Percentiles rank a stretch among this genome's conserved stretches.
Evolutionary conservation across 345 rosid species (phyloP).

Genomic region (Eutrema yunnanense): DNA sequence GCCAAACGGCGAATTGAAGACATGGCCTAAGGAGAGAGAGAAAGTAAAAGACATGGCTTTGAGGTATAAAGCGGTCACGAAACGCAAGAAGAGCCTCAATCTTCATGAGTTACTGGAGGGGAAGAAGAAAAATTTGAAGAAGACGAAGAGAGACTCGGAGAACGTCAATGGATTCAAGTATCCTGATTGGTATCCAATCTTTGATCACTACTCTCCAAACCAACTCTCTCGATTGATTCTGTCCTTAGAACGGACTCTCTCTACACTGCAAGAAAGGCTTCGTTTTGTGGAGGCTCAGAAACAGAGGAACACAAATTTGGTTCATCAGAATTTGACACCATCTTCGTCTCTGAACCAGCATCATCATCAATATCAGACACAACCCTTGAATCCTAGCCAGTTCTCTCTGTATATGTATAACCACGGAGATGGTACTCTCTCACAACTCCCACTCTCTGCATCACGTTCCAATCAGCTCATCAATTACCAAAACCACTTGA

Average conservation of each 20-base stretch:
- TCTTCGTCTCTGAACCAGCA: background rate
- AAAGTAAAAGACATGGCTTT: slow-evolving; percentile 10
- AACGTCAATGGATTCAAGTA: background rate
- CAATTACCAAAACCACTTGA: background rate
- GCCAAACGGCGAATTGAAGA: background rate
- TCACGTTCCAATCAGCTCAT: background rate
- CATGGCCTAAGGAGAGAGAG: slow-evolving; percentile 17
- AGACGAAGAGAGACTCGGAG: background rate
- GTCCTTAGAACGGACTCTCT: slow-evolving; percentile 2
- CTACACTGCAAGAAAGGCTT: slow-evolving; percentile 2
- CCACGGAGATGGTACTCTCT: background rate
- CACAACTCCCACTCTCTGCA: slow-evolving; percentile 7
- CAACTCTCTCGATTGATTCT: slow-evolving; percentile 6
- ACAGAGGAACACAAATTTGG: background rate
- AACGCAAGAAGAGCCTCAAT: background rate
- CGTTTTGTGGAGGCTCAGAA: background rate
- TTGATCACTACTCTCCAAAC: slow-evolving; percentile 10
- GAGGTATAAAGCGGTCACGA: background rate
- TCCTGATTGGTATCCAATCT: slow-evolving; percentile 15
- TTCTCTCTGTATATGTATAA: background rate
- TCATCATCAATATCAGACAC: background rate
- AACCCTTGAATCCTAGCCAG: slow-evolving; percentile 5
- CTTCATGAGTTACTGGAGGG: background rate
- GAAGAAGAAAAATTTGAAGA: background rate
- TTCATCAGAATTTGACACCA: background rate